Conservation (phyloP, 805 yeast genomes). For the Monosporozyma aerobia region DNA sequence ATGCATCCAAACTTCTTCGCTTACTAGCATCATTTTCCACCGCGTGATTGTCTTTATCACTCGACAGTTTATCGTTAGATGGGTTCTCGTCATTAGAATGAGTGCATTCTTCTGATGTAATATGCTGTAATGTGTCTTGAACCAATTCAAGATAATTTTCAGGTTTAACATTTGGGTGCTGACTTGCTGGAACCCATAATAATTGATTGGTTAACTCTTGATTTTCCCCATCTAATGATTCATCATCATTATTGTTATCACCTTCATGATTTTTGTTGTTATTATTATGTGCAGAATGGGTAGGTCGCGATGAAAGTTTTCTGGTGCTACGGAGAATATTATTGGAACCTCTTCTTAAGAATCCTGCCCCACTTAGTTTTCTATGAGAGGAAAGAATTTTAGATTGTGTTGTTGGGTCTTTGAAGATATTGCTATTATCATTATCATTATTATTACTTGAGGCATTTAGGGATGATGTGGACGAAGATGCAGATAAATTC, state of each 20-base stretch:
- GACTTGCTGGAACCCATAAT: slow-evolving; percentile 92
- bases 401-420: background rate
- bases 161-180: slow-evolving; percentile 94
- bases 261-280: background rate
- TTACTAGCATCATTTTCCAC: slow-evolving; percentile 2
- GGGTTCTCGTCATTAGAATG: background rate
- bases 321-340: slow-evolving; percentile 1
- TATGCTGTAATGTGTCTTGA: slow-evolving; percentile 34
- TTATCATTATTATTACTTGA: background rate
- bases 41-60: slow-evolving; percentile 13
- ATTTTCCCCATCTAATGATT: background rate
- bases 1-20: background rate
- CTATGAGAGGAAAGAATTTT: slow-evolving; percentile 4
- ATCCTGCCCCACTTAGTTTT: slow-evolving; percentile 19
- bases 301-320: slow-evolving; percentile 3
- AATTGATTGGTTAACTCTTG: slow-evolving; percentile 35
- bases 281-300: background rate
- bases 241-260: background rate
- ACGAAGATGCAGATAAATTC: slow-evolving; percentile 1
- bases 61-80: background rate
- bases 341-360: slow-evolving; percentile 16
- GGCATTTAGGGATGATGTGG: background rate
- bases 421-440: background rate
- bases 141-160: slow-evolving; percentile 68
- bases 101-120: slow-evolving; percentile 9